Evolutionary conservation across 352 stramenopile genomes (phyloP), one percentile per base, ranked within the genome.

Genomic region (Thalassiosira exigua): DNA sequence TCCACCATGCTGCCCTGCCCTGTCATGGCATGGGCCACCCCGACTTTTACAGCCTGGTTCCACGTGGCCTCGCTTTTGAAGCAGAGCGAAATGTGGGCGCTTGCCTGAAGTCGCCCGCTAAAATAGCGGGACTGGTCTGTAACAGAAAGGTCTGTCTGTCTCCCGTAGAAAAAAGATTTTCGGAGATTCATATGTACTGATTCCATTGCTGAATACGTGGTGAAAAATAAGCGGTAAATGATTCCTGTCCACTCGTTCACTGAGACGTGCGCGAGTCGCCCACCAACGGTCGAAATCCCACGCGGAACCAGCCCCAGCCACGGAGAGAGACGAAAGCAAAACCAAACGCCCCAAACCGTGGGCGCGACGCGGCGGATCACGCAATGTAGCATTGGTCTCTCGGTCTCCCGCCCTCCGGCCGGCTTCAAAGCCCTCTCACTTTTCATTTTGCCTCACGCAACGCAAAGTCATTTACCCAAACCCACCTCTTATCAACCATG

Each of bases 401-500:
- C 14, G 7, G 14, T 44, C 36, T 7, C 36, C 36, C 14, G 36
- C 36, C 36, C 14, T 44, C 14, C 14, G 36, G 7, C 7, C 36
- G 7, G 14, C 14, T 44, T 14, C 36, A 7, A 44, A 2, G 11
- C 53, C 5, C 53, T 62, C 54, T 46, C 54, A 27, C 41, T 62
- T 62, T 62, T 62, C 27, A 22, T 62, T 11, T 42, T 48, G 39
- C 52, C 14, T 58, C 17, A 56, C 32, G 51, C 39, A 24, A 58
- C 36, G 39, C 36, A 44, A 44, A 44, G 36, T 44, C 36, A 44
- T n/a, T 17, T 62, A 62, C 29, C 39, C 54, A 62, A 26, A 62
- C 54, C 1, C 51, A 24, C 29, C 14, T 26, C 44, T 62, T 39
- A 60, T 41, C 48, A 70, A 81, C 48, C 52, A 78, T 77, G 65